Base-by-base conservation (phyloP, 352 stramenopile species). In the Phytophthora aleatoria region DNA sequence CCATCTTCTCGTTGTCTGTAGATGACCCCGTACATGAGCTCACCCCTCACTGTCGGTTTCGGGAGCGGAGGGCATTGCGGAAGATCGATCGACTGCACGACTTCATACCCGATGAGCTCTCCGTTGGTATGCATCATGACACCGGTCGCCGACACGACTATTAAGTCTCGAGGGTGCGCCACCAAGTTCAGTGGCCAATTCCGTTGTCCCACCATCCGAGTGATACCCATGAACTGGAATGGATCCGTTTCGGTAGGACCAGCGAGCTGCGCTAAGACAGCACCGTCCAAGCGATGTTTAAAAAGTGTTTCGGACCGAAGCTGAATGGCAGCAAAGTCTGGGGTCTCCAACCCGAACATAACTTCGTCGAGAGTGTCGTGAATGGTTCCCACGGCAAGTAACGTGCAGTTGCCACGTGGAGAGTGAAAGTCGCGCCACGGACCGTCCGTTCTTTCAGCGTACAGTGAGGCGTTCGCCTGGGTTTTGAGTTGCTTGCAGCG, bases 241-340 rank as follows among this genome's bases (percentile, higher is more conserved):
- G 73, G 76, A 26, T 81, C 47, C 5, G 70, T 58, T 2, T 67
- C 41, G 0, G 69, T 83, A 2, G 78, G 69, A 0, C 74, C 61
- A 15, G 74, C 57, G 20, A 89, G 74, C 49, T 69, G 81, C 48
- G 82, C 77, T 52, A 89, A 70, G 60, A 87, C 72, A 28, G 71
- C 73, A 35, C 68, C 72, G 55, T 76, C 54, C 12, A 72, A 39
- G 24, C 69, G 58, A 28, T 73, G 68, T 10, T 70, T 64, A 16
- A 53, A 58, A 2, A 73, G 44, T 11, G 68, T 67, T 10, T 60
- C 57, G 1, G 69, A 43, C 2, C 68, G 81, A 3, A 80, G 48
- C 50, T 72, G 48, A 6, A 77, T 70, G 24, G 75, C 47, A 55
- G 82, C 71, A n/a, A 84, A 80, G 11, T 75, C 70, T 1, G 68